Conservation (phyloP, 108 stramenopile species). For the Aurantiochytrium sp. region DNA sequence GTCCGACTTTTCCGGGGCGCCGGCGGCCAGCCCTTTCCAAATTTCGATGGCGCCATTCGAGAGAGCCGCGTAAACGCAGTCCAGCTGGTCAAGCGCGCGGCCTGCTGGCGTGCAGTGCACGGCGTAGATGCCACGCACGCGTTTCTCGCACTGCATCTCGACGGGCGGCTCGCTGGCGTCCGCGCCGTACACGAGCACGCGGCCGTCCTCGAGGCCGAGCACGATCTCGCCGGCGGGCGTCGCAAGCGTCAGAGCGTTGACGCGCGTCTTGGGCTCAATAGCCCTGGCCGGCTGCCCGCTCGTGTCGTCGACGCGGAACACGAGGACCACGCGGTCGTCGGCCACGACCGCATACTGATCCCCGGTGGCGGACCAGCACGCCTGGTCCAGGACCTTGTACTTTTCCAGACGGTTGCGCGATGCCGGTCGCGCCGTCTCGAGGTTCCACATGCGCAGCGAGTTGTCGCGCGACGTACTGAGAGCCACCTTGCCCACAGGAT, state of each 20-base stretch:
- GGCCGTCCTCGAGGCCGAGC: not conserved
- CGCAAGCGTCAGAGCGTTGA: not conserved
- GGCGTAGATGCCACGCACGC: not conserved
- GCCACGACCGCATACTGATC: not conserved
- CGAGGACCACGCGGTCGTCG: not conserved
- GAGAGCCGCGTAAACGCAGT: not conserved
- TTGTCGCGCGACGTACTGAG: slow-evolving; percentile 6
- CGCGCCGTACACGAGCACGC: not conserved
- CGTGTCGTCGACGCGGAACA: not conserved
- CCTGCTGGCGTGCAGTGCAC: not conserved
- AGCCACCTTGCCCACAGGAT: slow-evolving; percentile 11
- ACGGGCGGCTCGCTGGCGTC: not conserved
- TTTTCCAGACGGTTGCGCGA: slow-evolving; percentile 8
- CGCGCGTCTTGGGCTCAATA: not conserved
- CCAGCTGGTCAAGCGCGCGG: not conserved
- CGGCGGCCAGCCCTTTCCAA: not conserved
- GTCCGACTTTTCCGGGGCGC: not conserved
- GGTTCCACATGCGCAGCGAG: slow-evolving; percentile 4
- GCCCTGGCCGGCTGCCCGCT: not conserved
- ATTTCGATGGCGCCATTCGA: not conserved
- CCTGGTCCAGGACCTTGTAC: not conserved
- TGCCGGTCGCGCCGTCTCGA: not conserved
- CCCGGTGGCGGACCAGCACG: not conserved
- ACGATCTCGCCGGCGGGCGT: not conserved
- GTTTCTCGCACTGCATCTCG: not conserved